Evolutionary conservation across 2,329 filamentous ascomycete genomes (phyloP), one percentile per base, ranked within the genome.

Genomic region (Colletotrichum phormii): DNA sequence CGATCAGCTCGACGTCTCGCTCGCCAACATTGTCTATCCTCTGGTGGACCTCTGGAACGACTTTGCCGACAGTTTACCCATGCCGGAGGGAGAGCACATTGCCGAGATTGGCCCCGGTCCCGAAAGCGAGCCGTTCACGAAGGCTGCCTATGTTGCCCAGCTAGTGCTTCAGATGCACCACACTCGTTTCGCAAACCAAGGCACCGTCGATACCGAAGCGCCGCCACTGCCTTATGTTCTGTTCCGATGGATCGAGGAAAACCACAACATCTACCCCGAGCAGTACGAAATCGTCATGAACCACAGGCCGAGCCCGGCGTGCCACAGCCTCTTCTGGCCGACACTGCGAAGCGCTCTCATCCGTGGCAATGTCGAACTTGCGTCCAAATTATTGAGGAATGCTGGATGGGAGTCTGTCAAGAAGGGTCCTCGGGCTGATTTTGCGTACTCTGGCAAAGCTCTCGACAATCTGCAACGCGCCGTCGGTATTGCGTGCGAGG

Each of bases 321-420:
- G 91, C 55, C 94, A 97, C 78, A 85, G 88, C 31, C 86, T 93
- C 46, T 98, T 95, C 82, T 98, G 96, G 96, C 94, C 95, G 79
- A 91, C 91, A 1, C 85, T 98, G n/a, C 93, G 92, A 77, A 90
- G 90, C 67, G 87, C 91, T 15, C 86, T 95, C 26, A 85, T 97
- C 31, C 93, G 95, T 59, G 96, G 95, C 54, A 92, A 93, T 71
- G 89, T 97, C 55, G 77, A 81, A 15, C 90, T 90, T 54, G 92
- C 92, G 1, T 86, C 92, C n/a, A 84, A 88, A 59, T 82, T 97
- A 33, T 86, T 98, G 60, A 89, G 87, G 70, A 89, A 90, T 65
- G 95, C 94, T 12, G 94, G 94, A 37, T 98, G 97, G 89, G 92
- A 91, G 75, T 86, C 93, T 73, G 93, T 95, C 31, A 89, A 89